phyloP scores from a whole-genome alignment of 441 rosid genomes.

The Pelargonium hybrid region DNA sequence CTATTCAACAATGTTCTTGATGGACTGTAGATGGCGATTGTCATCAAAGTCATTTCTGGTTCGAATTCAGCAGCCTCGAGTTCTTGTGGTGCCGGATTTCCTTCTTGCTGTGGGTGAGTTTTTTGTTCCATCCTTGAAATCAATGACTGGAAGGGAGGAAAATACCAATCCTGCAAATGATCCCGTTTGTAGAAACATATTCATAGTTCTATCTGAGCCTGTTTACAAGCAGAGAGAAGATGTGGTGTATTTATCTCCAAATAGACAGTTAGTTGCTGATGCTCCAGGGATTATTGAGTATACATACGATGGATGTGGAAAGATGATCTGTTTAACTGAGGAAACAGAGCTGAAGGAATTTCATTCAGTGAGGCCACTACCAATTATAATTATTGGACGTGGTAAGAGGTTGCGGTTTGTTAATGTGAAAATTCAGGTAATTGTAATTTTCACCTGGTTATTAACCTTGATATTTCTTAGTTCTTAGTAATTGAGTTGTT shows the following conservation, averaged over 20 bases:
- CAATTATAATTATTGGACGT: conserved; percentile 78
- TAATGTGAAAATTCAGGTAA: conserved; percentile 86
- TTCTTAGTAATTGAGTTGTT: no score
- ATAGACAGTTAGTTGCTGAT: conserved; percentile 80
- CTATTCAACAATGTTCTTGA: conserved; percentile 81
- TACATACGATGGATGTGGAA: conserved; percentile 90
- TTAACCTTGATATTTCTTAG: neutral
- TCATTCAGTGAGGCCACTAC: conserved; percentile 40
- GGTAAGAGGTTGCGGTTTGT: conserved; percentile 90
- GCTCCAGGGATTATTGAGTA: conserved; percentile 70
- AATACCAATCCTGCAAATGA: conserved; percentile 85
- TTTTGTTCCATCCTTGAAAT: conserved; percentile 87
- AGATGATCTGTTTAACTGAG: conserved; percentile 50
- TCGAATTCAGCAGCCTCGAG: conserved; percentile 89
- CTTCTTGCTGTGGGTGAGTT: conserved; percentile 90
- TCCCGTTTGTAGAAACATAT: conserved; percentile 60
- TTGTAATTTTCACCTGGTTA: neutral
- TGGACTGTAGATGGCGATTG: conserved; percentile 89
- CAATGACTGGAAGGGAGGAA: conserved; percentile 92
- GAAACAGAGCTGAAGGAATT: conserved; percentile 45
- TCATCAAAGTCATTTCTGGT: conserved; percentile 84
- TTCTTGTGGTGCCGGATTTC: conserved; percentile 97
- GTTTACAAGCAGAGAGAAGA: conserved; percentile 72
- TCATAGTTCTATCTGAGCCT: conserved; percentile 61
- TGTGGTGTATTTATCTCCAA: conserved; percentile 70